phyloP scores from a whole-genome alignment of 305 asterid species.

The Euphrasia arctica region DNA sequence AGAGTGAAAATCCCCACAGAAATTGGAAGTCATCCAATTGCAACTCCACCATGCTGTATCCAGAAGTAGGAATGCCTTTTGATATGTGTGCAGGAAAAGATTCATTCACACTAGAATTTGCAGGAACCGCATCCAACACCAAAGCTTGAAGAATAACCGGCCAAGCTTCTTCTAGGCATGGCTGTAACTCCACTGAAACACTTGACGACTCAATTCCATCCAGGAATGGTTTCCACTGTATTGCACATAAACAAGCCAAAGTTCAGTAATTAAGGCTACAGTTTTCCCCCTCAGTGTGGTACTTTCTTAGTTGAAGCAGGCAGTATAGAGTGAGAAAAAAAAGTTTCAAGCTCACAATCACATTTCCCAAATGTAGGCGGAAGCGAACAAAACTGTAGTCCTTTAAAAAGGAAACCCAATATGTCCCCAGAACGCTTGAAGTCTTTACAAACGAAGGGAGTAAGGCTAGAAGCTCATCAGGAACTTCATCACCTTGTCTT shows the following conservation, averaged over 20 bases:
- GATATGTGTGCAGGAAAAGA: conserved; percentile 44
- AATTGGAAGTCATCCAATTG: conserved; percentile 64
- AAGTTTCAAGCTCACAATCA: conserved; percentile 68
- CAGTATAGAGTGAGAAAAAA: conserved; percentile 14
- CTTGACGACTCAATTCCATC: conserved; percentile 88
- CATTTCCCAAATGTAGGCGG: conserved; percentile 60
- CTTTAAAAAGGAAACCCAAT: conserved; percentile 90
- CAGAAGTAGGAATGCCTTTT: conserved; percentile 57
- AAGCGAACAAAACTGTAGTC: conserved; percentile 75
- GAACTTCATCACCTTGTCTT: conserved; percentile 61
- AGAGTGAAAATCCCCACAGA: conserved; percentile 83
- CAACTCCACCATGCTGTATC: conserved; percentile 86
- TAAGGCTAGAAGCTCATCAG: conserved; percentile 74
- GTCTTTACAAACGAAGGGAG: conserved; percentile 82
- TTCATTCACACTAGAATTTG: conserved; percentile 39
- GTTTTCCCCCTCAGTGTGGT: conserved; percentile 16
- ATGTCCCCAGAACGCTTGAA: conserved; percentile 70
- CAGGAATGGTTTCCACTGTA: conserved; percentile 97
- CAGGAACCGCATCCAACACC: conserved; percentile 91
- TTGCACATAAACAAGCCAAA: conserved; percentile 27
- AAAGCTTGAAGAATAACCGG: conserved; percentile 90
- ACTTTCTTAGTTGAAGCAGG: conserved; percentile 25
- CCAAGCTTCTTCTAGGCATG: conserved; percentile 99
- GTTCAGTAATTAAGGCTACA: conserved; percentile 25
- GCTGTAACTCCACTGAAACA: conserved; percentile 73